Percentiles rank a stretch among this genome's conserved stretches.
These are phyloP conservation scores for Cardamine chenopodiifolia DNA, from an alignment of 345 rosid genomes.

Conservation along the genomic window DNA sequence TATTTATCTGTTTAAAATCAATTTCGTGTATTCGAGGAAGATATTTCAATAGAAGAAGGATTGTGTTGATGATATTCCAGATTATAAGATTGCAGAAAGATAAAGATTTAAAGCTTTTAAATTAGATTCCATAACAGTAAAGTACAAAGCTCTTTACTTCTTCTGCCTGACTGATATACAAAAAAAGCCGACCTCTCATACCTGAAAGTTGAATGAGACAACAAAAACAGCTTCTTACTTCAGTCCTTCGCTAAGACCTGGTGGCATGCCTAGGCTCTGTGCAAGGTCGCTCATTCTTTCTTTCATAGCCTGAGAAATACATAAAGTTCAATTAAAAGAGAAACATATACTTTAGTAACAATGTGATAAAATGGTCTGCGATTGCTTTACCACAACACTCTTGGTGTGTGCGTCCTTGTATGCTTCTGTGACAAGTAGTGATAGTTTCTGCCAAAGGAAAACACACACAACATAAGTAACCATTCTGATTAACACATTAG, in stretches of 20 bases:
- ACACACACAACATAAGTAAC: constrained; percentile 24
- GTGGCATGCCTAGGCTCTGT: constrained; percentile 96
- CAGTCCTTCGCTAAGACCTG: constrained; percentile 65
- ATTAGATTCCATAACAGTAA: constrained; percentile 31
- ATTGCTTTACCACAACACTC: constrained; percentile 67
- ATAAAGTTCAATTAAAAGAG: not conserved
- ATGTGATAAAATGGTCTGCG: not conserved
- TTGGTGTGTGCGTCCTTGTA: constrained; percentile 97
- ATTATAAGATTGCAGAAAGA: not conserved
- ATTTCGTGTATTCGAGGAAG: constrained; percentile 15
- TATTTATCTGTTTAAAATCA: not conserved
- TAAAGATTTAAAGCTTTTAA: not conserved
- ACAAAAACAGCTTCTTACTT: constrained; percentile 47
- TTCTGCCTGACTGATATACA: constrained; percentile 20
- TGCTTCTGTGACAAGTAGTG: constrained; percentile 81
- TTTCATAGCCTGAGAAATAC: constrained; percentile 78
- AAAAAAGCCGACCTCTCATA: constrained; percentile 21
- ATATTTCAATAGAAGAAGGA: not conserved
- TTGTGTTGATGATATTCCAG: not conserved
- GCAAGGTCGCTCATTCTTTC: constrained; percentile 93
- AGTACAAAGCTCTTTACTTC: constrained; percentile 31
- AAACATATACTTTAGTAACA: not conserved
- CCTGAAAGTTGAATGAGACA: constrained; percentile 21
- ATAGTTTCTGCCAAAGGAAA: constrained; percentile 64
- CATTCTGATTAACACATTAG: constrained; percentile 3